These are phyloP conservation scores for Prunus dulcis DNA, from an alignment of 306 rosid species.

Conservation along the genomic window DNA sequence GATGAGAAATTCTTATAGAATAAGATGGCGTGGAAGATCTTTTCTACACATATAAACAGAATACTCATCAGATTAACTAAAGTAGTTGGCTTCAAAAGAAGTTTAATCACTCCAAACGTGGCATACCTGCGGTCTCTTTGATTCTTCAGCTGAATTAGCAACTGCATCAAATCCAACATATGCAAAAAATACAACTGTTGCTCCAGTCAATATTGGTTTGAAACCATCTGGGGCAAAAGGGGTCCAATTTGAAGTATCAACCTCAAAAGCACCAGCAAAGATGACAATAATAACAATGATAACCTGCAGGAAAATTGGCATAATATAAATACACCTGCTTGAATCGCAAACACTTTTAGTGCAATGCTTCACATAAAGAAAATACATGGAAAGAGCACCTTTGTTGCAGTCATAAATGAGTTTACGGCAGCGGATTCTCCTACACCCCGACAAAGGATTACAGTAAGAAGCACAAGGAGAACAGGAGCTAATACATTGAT, in stretches of 20 bases:
- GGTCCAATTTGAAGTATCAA: constrained; percentile 93
- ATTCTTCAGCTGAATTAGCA: constrained; percentile 99
- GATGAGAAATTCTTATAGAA: constrained; percentile 5
- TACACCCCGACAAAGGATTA: constrained; percentile 79
- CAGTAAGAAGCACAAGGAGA: constrained; percentile 67
- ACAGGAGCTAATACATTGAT: constrained; percentile 84
- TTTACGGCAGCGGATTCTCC: constrained; percentile 76
- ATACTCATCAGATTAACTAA: constrained; percentile 16
- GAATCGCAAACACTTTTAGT: constrained; percentile 8
- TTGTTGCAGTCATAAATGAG: constrained; percentile 76
- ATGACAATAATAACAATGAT: constrained; percentile 74
- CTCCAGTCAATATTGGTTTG: constrained; percentile 73
- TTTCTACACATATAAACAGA: not conserved
- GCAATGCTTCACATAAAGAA: constrained; percentile 10
- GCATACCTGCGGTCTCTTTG: constrained; percentile 86
- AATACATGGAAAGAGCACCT: constrained; percentile 49
- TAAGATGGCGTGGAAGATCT: constrained; percentile 2
- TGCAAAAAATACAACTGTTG: constrained; percentile 94
- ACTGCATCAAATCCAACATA: constrained; percentile 99
- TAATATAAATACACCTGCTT: constrained; percentile 13
- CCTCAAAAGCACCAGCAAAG: constrained; percentile 79
- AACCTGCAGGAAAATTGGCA: constrained; percentile 51
- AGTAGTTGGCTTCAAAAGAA: constrained; percentile 8
- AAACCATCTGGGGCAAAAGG: constrained; percentile 92
- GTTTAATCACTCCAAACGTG: constrained; percentile 21